These are phyloP conservation scores for Calcarisporium arbuscula DNA, from an alignment of 2,329 filamentous ascomycete genomes.

Conservation along the genomic window DNA sequence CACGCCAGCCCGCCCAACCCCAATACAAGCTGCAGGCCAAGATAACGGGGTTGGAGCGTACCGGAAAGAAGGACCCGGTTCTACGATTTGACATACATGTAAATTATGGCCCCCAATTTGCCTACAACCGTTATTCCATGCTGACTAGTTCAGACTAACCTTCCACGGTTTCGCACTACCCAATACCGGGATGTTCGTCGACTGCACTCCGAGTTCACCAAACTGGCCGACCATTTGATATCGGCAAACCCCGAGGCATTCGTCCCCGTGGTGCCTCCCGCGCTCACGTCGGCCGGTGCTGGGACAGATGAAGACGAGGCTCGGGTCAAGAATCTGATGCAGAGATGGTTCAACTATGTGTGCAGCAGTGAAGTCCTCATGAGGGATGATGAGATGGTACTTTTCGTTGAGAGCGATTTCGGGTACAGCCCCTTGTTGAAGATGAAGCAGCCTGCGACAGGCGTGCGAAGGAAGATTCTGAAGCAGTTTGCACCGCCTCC, in stretches of 20 bases:
- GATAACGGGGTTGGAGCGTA: constrained; percentile 87
- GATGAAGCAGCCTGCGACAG: constrained; percentile 94
- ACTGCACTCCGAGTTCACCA: constrained; percentile 91
- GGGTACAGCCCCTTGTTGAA: constrained; percentile 94
- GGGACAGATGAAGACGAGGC: constrained; percentile 94
- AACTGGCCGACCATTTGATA: constrained; percentile 92
- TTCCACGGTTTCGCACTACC: constrained; percentile 95
- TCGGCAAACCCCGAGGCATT: constrained; percentile 96
- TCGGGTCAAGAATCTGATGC: constrained; percentile 81
- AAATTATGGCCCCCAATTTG: constrained; percentile 20
- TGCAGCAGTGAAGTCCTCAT: constrained; percentile 90
- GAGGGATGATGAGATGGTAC: constrained; percentile 91
- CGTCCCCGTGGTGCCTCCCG: constrained; percentile 89
- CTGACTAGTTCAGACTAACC: constrained; percentile 66
- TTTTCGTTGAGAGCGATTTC: constrained; percentile 99
- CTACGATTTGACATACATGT: constrained; percentile 95
- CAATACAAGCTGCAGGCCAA: constrained; percentile 88
- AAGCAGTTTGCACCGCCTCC: constrained; percentile 98
- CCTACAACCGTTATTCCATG: neutral
- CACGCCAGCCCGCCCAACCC: constrained; percentile 54
- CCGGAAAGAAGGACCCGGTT: constrained; percentile 91
- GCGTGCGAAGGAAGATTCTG: constrained; percentile 87
- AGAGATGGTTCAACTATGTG: constrained; percentile 92
- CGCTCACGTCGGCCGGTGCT: constrained; percentile 87
- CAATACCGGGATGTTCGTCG: constrained; percentile 97